These are phyloP conservation scores for Colletotrichum chlorophyti DNA, from an alignment of 2,329 filamentous ascomycete genomes.

Conservation along the genomic window DNA sequence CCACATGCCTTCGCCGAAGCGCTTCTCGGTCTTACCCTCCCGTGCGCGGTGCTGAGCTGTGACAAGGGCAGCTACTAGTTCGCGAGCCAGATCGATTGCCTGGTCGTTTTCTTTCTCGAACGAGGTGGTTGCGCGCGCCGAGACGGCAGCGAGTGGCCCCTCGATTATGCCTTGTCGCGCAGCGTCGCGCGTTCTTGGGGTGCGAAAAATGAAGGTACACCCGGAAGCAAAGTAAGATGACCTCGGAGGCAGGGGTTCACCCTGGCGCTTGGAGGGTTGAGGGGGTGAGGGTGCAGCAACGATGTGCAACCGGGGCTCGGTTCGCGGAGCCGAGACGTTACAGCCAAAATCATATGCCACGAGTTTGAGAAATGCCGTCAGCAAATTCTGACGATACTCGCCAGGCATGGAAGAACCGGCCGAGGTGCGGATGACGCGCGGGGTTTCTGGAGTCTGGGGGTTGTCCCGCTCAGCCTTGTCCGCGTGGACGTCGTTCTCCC, in stretches of 20 bases:
- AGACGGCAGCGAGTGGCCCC: conserved; percentile 67
- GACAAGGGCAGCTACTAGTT: conserved; percentile 65
- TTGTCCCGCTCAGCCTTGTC: conserved; percentile 25
- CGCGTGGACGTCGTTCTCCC: conserved; percentile 10
- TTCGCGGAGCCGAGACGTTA: conserved; percentile 61
- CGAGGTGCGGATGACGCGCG: conserved; percentile 47
- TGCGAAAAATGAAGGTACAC: conserved; percentile 67
- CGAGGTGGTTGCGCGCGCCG: conserved; percentile 59
- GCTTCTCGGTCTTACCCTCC: conserved; percentile 61
- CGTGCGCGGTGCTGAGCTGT: conserved; percentile 70
- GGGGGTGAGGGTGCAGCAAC: conserved; percentile 42
- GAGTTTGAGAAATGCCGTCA: conserved; percentile 67
- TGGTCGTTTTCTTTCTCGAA: conserved; percentile 65
- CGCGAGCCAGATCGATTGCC: conserved; percentile 65
- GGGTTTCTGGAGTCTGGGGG: not conserved
- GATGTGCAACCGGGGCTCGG: conserved; percentile 66
- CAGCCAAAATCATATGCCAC: conserved; percentile 72
- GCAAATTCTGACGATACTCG: conserved; percentile 63
- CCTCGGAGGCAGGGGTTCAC: conserved; percentile 34
- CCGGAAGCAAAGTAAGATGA: conserved; percentile 65
- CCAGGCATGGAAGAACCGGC: conserved; percentile 63
- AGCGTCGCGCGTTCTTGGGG: conserved; percentile 63
- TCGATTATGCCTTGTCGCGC: conserved; percentile 66
- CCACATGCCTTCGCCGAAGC: conserved; percentile 66
- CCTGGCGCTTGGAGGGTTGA: conserved; percentile 20